phyloP scores from a whole-genome alignment of 305 asterid genomes.

The Fraxinus angustifolia region DNA sequence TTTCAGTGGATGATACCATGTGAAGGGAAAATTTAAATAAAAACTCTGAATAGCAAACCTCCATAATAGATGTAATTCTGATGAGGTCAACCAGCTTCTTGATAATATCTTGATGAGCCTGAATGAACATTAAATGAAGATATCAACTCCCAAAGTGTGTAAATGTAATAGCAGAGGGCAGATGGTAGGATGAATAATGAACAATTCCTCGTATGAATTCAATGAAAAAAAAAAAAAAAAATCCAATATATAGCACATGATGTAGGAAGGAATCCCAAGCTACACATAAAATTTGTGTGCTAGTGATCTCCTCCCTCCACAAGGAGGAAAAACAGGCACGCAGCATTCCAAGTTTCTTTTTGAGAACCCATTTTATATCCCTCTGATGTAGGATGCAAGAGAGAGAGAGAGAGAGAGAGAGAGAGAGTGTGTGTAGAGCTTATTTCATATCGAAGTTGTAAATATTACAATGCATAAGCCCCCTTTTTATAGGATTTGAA shows the following conservation, averaged over 20 bases:
- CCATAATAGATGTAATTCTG: conserved; percentile 91
- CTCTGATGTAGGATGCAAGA: neutral
- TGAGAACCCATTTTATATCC: neutral
- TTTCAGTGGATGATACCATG: conserved; percentile 14
- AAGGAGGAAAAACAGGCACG: neutral
- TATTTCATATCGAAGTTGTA: neutral
- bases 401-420: neutral
- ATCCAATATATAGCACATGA: conserved; percentile 8
- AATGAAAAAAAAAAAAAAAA: neutral
- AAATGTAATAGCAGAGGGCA: neutral
- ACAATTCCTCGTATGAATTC: neutral
- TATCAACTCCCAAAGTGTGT: conserved; percentile 21
- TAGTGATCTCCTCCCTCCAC: neutral
- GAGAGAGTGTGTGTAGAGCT: neutral
- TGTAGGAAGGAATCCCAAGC: conserved; percentile 3
- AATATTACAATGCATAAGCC: neutral
- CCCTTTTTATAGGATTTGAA: neutral
- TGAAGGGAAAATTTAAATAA: conserved; percentile 13
- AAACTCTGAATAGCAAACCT: conserved; percentile 46
- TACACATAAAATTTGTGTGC: neutral
- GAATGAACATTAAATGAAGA: conserved; percentile 25
- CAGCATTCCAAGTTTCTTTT: neutral
- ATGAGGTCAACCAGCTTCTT: conserved; percentile 76
- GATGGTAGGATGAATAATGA: conserved; percentile 10
- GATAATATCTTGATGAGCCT: conserved; percentile 81